phyloP scores from a whole-genome alignment of 257 asterid species.

The Primulina tabacum region DNA sequence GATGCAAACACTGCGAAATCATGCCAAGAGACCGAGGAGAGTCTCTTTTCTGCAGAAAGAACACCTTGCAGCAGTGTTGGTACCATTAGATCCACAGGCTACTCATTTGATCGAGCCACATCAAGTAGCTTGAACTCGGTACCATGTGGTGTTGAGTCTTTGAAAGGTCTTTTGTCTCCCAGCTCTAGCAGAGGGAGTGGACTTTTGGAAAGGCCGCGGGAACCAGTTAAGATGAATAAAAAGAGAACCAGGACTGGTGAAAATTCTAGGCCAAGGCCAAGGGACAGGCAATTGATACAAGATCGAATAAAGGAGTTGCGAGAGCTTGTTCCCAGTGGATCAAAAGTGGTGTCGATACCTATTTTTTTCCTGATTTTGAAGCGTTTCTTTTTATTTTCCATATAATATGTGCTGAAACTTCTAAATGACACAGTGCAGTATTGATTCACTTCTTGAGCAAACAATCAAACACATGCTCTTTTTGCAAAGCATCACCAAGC shows the following conservation, averaged over 20 bases:
- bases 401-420: conserved; percentile 40
- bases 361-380: conserved; percentile 11
- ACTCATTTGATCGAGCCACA: conserved; percentile 60
- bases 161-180: conserved; percentile 60
- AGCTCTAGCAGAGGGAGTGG: conserved; percentile 78
- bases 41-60: conserved; percentile 55
- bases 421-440: conserved; percentile 76
- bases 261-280: conserved; percentile 93
- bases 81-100: conserved; percentile 63
- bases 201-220: conserved; percentile 53
- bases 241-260: conserved; percentile 93
- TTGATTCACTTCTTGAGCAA: conserved; percentile 90
- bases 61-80: conserved; percentile 57
- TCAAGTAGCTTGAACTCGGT: conserved; percentile 67
- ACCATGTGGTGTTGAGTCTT: conserved; percentile 44
- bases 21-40: conserved; percentile 40
- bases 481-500: conserved; percentile 80
- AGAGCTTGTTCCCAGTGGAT: conserved; percentile 85
- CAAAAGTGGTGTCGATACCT: conserved; percentile 54
- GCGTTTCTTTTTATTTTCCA: neutral
- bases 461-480: conserved; percentile 86
- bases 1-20: conserved; percentile 41
- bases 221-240: conserved; percentile 50
- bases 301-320: conserved; percentile 94
- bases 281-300: conserved; percentile 97